Evolutionary conservation across 768 basidiomycete species (phyloP).

Genomic region (Cubamyces lactineus): DNA sequence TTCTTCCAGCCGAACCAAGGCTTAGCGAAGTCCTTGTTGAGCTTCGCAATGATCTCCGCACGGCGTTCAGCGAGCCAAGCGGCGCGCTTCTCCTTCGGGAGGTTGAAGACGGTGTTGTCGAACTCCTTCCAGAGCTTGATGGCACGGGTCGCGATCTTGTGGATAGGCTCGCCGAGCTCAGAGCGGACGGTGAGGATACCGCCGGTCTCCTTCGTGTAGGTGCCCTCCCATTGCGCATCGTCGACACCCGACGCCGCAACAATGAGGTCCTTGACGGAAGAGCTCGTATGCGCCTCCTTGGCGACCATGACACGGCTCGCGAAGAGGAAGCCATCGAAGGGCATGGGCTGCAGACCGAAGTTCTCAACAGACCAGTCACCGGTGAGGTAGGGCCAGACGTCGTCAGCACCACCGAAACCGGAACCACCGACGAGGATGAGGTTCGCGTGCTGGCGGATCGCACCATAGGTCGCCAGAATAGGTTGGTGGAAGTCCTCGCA

Average conservation of each 20-base stretch:
- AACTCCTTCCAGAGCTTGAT: slow-evolving; percentile 99
- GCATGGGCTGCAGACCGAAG: slow-evolving; percentile 92
- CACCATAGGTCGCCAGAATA: slow-evolving; percentile 83
- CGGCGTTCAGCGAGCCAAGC: slow-evolving; percentile 87
- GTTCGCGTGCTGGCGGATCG: slow-evolving; percentile 89
- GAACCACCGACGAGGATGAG: slow-evolving; percentile 91
- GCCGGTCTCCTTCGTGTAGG: slow-evolving; percentile 91
- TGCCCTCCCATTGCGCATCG: slow-evolving; percentile 91
- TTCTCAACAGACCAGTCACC: slow-evolving; percentile 90
- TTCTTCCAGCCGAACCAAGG: slow-evolving; percentile 98
- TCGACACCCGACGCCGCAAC: slow-evolving; percentile 91
- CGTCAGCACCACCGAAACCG: slow-evolving; percentile 93
- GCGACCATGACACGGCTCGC: slow-evolving; percentile 99
- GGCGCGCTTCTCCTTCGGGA: slow-evolving; percentile 93
- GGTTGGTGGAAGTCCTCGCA: slow-evolving; percentile 99
- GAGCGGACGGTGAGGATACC: slow-evolving; percentile 97
- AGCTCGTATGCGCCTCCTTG: slow-evolving; percentile 94
- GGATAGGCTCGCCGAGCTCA: slow-evolving; percentile 97
- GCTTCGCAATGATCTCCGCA: slow-evolving; percentile 85
- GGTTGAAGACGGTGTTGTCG: slow-evolving; percentile 92
- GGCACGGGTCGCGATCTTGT: slow-evolving; percentile 96
- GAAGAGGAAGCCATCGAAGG: slow-evolving; percentile 96
- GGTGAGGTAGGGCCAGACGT: slow-evolving; percentile 95
- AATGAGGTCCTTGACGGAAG: slow-evolving; percentile 95
- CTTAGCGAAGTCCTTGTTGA: slow-evolving; percentile 96